phyloP scores from a whole-genome alignment of 1,284 basidiomycete species.

The Lignosus rhinocerotis region DNA sequence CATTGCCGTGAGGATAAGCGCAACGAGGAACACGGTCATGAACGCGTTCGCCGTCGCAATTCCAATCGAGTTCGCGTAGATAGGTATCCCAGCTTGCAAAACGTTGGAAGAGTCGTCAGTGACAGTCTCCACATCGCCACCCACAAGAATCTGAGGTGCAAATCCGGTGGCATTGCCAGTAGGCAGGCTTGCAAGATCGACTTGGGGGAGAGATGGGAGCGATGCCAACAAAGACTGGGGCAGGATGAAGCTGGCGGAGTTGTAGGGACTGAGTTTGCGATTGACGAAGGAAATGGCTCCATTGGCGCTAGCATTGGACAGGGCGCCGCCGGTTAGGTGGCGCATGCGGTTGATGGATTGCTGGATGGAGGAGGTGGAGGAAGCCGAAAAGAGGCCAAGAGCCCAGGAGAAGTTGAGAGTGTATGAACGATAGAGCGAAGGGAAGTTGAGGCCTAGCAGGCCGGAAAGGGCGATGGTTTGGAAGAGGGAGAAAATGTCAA shows the following conservation, averaged over 20 bases:
- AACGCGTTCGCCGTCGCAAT: constrained; percentile 83
- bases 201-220: constrained; percentile 16
- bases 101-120: constrained; percentile 63
- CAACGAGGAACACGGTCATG: constrained; percentile 77
- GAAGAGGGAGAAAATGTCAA: constrained; percentile 81
- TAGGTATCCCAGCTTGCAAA: constrained; percentile 78
- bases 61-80: constrained; percentile 73
- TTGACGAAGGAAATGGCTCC: constrained; percentile 76
- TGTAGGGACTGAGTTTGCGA: constrained; percentile 78
- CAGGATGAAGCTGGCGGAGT: constrained; percentile 34
- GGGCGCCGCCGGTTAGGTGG: constrained; percentile 74
- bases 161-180: constrained; percentile 1
- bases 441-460: constrained; percentile 86
- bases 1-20: constrained; percentile 58
- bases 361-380: constrained; percentile 63
- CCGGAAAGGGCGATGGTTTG: constrained; percentile 74
- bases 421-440: constrained; percentile 78
- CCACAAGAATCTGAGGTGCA: constrained; percentile 15
- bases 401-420: constrained; percentile 90
- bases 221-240: constrained; percentile 15
- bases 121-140: constrained; percentile 62
- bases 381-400: constrained; percentile 75
- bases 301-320: constrained; percentile 57
- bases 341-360: constrained; percentile 82
- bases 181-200: constrained; percentile 23